Evolutionary conservation across 2,329 filamentous ascomycete species (phyloP).

Genomic region (Aspergillus sp.): DNA sequence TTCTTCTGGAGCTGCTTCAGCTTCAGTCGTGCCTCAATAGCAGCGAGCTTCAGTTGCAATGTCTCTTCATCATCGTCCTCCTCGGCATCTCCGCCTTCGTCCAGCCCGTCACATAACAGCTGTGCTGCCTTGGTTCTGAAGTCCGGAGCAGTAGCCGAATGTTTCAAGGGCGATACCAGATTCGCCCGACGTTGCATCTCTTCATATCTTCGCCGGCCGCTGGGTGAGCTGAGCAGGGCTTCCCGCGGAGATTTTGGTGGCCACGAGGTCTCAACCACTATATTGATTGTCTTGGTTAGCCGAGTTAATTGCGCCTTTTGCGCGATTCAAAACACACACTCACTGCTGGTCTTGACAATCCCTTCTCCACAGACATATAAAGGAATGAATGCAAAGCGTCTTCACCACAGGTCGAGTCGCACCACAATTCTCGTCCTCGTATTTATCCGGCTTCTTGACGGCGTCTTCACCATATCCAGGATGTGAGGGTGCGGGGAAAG

Average conservation of each 20-base stretch:
- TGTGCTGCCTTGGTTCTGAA: conserved; percentile 39
- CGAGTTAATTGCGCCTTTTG: not conserved
- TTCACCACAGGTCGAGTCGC: not conserved
- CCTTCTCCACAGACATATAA: not conserved
- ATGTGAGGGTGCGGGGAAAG: conserved; percentile 19
- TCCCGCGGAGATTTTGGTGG: conserved; percentile 67
- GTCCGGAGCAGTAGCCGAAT: conserved; percentile 49
- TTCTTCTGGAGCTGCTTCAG: conserved; percentile 81
- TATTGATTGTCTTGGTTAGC: conserved; percentile 11
- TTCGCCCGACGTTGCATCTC: conserved; percentile 70
- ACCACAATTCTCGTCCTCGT: conserved; percentile 3
- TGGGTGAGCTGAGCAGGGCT: conserved; percentile 70
- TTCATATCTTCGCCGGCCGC: conserved; percentile 76
- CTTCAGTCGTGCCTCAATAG: conserved; percentile 85
- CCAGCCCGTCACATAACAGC: conserved; percentile 37
- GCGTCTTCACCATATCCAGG: conserved; percentile 21
- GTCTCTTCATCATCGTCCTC: conserved; percentile 87
- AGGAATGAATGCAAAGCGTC: not conserved
- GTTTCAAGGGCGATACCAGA: conserved; percentile 68
- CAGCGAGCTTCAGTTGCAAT: conserved; percentile 80
- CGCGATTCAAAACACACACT: conserved; percentile 16
- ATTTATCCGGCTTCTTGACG: not conserved
- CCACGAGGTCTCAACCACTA: conserved; percentile 58
- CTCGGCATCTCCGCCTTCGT: conserved; percentile 62
- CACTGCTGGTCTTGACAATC: conserved; percentile 29